A percentile compares a stretch with the other conserved stretches of the same genome.
Evolutionary conservation across 495 filamentous ascomycete species (phyloP).

Genomic region (Lasiosphaeris hirsuta): DNA sequence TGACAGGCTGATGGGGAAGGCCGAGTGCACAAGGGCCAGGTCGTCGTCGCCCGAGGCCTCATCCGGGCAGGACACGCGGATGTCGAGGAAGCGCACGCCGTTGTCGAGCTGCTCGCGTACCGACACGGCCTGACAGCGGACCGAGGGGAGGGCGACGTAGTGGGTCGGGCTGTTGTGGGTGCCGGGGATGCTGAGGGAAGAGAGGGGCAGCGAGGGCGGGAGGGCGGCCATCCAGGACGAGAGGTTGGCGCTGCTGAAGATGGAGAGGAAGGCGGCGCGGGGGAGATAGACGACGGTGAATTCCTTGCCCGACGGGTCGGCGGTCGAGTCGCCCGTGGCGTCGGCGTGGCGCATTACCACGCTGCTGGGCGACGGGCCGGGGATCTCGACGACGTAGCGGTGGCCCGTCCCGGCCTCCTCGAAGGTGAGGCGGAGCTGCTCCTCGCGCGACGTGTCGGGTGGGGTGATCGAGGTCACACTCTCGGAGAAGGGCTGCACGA

Average conservation of each 20-base stretch:
- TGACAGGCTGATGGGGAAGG: constrained; percentile 46
- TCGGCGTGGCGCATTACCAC: constrained; percentile 31
- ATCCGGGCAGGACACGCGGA: constrained; percentile 57
- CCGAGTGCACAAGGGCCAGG: constrained; percentile 51
- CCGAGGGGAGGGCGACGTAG: constrained; percentile 79
- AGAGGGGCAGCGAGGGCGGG: constrained; percentile 63
- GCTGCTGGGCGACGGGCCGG: constrained; percentile 33
- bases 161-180: constrained; percentile 92
- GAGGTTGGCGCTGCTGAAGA: constrained; percentile 71
- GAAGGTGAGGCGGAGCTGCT: constrained; percentile 47
- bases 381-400: constrained; percentile 39
- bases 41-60: constrained; percentile 36
- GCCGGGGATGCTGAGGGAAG: constrained; percentile 84
- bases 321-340: too few species aligned
- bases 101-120: constrained; percentile 77
- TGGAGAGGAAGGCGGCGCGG: constrained; percentile 60
- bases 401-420: constrained; percentile 30
- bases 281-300: constrained; percentile 74
- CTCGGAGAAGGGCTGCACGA: constrained; percentile 38
- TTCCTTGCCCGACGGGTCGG: constrained; percentile 32
- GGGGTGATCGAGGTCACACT: constrained; percentile 30
- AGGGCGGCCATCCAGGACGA: constrained; percentile 78
- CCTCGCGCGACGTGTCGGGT: constrained; percentile 31
- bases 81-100: constrained; percentile 92
- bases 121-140: constrained; percentile 85